These are phyloP conservation scores for Volvox reticuliferus DNA, from an alignment of 139 green algal genomes.

Conservation along the genomic window DNA sequence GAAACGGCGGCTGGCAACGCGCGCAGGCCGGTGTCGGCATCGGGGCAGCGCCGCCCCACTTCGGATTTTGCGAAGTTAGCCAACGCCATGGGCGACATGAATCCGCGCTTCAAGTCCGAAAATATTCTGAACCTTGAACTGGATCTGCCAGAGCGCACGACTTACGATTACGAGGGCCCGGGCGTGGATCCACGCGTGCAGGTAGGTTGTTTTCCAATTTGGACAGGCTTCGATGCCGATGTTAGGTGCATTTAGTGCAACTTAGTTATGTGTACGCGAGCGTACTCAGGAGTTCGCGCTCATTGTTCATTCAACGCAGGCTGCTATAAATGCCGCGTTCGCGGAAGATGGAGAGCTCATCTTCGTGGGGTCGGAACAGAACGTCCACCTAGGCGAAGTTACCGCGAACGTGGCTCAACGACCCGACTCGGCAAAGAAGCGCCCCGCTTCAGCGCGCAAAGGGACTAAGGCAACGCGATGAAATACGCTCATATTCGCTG, in stretches of 20 bases:
- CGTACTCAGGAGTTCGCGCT: no score
- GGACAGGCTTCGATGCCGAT: not conserved
- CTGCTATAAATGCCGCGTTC: constrained; percentile 70
- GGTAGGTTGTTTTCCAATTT: constrained; percentile 26
- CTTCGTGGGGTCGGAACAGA: constrained; percentile 58
- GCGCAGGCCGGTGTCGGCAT: constrained; percentile 56
- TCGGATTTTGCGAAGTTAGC: constrained; percentile 74
- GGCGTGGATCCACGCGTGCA: constrained; percentile 66
- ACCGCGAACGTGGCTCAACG: not conserved
- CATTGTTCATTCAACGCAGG: constrained; percentile 20
- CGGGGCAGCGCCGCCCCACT: constrained; percentile 63
- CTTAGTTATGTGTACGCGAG: no score
- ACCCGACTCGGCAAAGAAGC: constrained; percentile 42
- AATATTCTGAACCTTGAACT: constrained; percentile 86
- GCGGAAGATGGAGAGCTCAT: constrained; percentile 69
- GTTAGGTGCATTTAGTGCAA: not conserved
- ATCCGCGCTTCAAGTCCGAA: constrained; percentile 82
- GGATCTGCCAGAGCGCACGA: constrained; percentile 82
- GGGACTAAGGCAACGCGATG: constrained; percentile 8
- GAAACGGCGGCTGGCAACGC: constrained; percentile 31
- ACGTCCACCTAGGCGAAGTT: constrained; percentile 39
- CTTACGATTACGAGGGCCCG: constrained; percentile 71
- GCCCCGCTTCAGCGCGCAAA: constrained; percentile 43
- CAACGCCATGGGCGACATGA: constrained; percentile 78
- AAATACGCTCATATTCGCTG: no score